phyloP scores from a whole-genome alignment of 805 yeast genomes.

The Kuraishia molischiana region DNA sequence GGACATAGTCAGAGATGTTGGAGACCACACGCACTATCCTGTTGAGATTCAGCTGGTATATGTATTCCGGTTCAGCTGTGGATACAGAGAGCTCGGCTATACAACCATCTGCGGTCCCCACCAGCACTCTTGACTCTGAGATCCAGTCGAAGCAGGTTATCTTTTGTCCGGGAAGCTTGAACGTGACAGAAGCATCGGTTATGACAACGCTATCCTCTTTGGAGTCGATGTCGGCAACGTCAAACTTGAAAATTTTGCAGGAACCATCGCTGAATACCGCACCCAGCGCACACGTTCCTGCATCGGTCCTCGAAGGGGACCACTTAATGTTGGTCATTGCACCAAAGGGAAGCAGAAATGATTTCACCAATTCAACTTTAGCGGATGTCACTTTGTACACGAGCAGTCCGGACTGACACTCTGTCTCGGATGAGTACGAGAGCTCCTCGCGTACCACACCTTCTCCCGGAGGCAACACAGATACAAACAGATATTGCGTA shows the following conservation, averaged over 20 bases:
- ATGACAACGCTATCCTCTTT: neutral
- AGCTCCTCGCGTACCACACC: constrained; percentile 9
- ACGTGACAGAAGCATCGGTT: constrained; percentile 8
- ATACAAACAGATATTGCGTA: constrained; percentile 15
- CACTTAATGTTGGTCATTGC: constrained; percentile 17
- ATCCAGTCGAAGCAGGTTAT: constrained; percentile 18
- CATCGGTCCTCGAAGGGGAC: constrained; percentile 6
- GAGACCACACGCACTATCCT: constrained; percentile 14
- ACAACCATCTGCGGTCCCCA: constrained; percentile 18
- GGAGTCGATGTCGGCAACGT: constrained; percentile 5
- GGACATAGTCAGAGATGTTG: constrained; percentile 10
- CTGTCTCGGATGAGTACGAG: constrained; percentile 5
- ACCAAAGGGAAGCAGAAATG: constrained; percentile 11
- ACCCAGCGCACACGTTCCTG: constrained; percentile 7
- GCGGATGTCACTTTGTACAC: constrained; percentile 11
- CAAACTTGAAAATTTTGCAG: constrained; percentile 13
- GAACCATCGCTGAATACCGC: constrained; percentile 18
- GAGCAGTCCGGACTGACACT: constrained; percentile 12
- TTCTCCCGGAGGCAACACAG: constrained; percentile 4
- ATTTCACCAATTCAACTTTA: constrained; percentile 3
- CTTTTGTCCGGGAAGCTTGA: constrained; percentile 10
- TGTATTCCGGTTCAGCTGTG: constrained; percentile 11
- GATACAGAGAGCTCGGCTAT: constrained; percentile 16
- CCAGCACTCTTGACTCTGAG: constrained; percentile 11
- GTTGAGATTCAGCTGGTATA: constrained; percentile 13